A percentile compares a stretch with the other conserved stretches of the same genome.
phyloP scores from a whole-genome alignment of 2,329 filamentous ascomycete genomes.

The Sporothrix variecibatus region DNA sequence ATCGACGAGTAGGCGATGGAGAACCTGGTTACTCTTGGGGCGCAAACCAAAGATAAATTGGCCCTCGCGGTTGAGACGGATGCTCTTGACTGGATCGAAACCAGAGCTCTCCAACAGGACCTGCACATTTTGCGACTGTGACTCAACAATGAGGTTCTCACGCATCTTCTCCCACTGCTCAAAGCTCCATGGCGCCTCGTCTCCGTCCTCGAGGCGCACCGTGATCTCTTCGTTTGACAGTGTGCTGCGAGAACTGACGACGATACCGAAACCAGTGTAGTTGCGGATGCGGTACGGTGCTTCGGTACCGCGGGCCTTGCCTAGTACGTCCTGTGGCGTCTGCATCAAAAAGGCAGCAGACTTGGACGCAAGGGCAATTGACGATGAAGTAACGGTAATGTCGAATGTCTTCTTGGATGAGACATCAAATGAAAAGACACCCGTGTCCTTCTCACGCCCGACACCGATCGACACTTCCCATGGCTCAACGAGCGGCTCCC shows the following conservation, averaged over 20 bases:
- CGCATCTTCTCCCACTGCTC: slow-evolving; percentile 96
- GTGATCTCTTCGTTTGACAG: slow-evolving; percentile 69
- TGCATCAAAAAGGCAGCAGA: slow-evolving; percentile 86
- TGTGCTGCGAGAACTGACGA: slow-evolving; percentile 75
- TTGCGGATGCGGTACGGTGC: slow-evolving; percentile 93
- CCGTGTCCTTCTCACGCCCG: slow-evolving; percentile 72
- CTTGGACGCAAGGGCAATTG: slow-evolving; percentile 89
- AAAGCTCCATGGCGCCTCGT: slow-evolving; percentile 93
- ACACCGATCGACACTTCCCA: slow-evolving; percentile 95
- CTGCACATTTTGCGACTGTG: slow-evolving; percentile 71
- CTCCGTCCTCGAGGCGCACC: slow-evolving; percentile 79
- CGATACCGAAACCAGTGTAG: slow-evolving; percentile 89
- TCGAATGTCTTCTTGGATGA: slow-evolving; percentile 90
- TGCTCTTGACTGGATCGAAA: slow-evolving; percentile 85
- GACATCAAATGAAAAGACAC: slow-evolving; percentile 78
- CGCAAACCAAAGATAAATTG: slow-evolving; percentile 87
- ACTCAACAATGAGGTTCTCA: slow-evolving; percentile 85
- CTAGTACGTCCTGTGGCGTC: slow-evolving; percentile 80
- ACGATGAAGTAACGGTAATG: slow-evolving; percentile 87
- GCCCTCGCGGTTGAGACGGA: slow-evolving; percentile 90
- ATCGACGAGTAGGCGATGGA: slow-evolving; percentile 90
- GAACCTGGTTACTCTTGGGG: slow-evolving; percentile 79
- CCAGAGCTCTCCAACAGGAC: slow-evolving; percentile 89
- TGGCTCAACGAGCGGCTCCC: slow-evolving; percentile 94
- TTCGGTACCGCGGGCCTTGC: slow-evolving; percentile 87